Base-by-base conservation (phyloP, 2,329 filamentous ascomycete species). In the Beauveria medogensis region DNA sequence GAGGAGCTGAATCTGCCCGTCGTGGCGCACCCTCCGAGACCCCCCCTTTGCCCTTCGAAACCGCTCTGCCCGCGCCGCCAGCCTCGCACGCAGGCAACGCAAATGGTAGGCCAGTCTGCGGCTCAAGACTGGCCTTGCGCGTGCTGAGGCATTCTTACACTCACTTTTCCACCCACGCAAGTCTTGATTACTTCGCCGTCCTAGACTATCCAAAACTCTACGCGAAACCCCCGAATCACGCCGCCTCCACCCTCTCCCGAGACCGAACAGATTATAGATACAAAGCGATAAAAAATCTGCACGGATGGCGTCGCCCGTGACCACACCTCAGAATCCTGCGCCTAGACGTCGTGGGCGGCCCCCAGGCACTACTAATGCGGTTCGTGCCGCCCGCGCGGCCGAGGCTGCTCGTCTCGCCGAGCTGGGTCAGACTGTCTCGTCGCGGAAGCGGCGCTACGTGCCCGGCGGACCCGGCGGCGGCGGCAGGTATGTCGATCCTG, bases 391-490 rank as follows among this genome's bases (percentile, higher is more conserved):
- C 44, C 71, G 76, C 62, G 71, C 72, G 53, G 73, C 70, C n/a
- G 71, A 72, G 55, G 73, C 70, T 18, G 71, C 71, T 44, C 69
- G 70, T 28, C 68, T 69, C 20, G 71, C 69, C 20, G 64, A 69
- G 51, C 69, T 73, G 47, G 78, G 80, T 53, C 87, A 89, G 66
- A 86, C 87, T 28, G 56, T 34, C 3, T 86, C 88, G 14, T 80
- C 80, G 1, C 92, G 91, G 75, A 84, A 83, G 70, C 82, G 87
- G 66, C 83, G 85, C 74, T 97, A 96, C 76, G 83, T 95, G 53
- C 91, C 93, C 40, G 92, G 92, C 53, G 92, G 91, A 3, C 88
- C 91, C 62, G 91, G 91, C 44, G 92, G 92, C 51, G 91, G 92
- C 62, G 91, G 92, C 22, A 81, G 92, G 70, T 96, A 92, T 72